Evolutionary conservation across 2,329 filamentous ascomycete species (phyloP), one percentile per base, ranked within the genome.

Genomic region (Mycosphaerella arachidis): DNA sequence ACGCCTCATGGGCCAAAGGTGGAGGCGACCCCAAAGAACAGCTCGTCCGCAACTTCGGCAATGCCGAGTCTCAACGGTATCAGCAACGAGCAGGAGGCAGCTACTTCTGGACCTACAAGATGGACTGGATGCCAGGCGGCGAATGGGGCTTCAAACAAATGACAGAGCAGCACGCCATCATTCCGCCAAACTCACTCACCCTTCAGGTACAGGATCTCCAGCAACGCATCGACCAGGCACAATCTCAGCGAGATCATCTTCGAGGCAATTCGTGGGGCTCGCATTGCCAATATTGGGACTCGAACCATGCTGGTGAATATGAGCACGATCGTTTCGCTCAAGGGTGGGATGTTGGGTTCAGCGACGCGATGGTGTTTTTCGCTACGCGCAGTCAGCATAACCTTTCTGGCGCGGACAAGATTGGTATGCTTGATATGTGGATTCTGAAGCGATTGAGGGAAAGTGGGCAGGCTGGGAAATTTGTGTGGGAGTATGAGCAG

Each of bases 81-180:
- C 78, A 82, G 58, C 67, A 77, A n/a, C 76, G 75, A 48, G 71
- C 80, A 13, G 80, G 79, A 2, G 84, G 83, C 1, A 76, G 75
- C 33, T 84, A 80, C 66, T 86, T 86, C 73, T 85, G 83, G 84
- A 85, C 83, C 0, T 82, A 77, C 67, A 83, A 83, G 57, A 85
- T 85, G 82, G 78, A 83, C 63, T 85, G 83, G 82, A 83, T 83
- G 78, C 78, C 79, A n/a, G 83, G 82, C 12, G 83, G 82, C 12
- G 83, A 84, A 69, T 86, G 84, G 84, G 83, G 83, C 0, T 85
- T 86, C 71, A 76, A 77, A 20, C 76, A 80, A 40, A 81, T 83
- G 71, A 77, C 75, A 8, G 77, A 81, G 24, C 76, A 75, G 24
- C 71, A 73, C 2, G 75, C 77, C 35, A 75, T 83, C 56, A 65